Evolutionary conservation across 352 stramenopile genomes (phyloP).

Genomic region (Globisporangium solare): DNA sequence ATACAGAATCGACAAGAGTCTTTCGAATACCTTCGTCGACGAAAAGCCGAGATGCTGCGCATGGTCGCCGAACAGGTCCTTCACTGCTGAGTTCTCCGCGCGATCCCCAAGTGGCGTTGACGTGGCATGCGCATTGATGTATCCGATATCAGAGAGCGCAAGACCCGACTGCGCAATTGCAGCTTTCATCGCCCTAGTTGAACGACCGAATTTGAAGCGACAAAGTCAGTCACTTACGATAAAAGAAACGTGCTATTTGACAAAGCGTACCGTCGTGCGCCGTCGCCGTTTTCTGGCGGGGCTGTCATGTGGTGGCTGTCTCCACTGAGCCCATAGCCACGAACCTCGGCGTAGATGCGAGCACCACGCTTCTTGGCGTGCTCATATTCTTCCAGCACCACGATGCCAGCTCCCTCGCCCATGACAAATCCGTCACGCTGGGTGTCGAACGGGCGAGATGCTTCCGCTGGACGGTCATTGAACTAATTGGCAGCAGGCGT

Average conservation of each 20-base stretch:
- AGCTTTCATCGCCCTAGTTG: slow-evolving; percentile 85
- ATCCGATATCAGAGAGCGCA: slow-evolving; percentile 87
- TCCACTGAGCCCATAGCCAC: slow-evolving; percentile 93
- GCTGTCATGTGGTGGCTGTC: slow-evolving; percentile 95
- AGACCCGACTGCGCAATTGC: slow-evolving; percentile 82
- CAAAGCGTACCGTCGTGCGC: slow-evolving; percentile 35
- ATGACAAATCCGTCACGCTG: slow-evolving; percentile 97
- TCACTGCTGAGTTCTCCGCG: slow-evolving; percentile 91
- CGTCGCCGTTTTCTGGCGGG: slow-evolving; percentile 60
- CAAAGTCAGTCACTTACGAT: slow-evolving; percentile 14
- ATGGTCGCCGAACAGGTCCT: slow-evolving; percentile 71
- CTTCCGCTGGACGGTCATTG: slow-evolving; percentile 89
- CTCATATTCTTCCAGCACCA: slow-evolving; percentile 84
- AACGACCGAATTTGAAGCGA: too few relatives aligned
- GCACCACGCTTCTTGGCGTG: slow-evolving; percentile 91
- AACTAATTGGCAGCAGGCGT: slow-evolving; percentile 42
- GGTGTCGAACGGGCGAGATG: slow-evolving; percentile 94
- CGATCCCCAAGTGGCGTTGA: slow-evolving; percentile 97
- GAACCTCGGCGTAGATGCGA: slow-evolving; percentile 93
- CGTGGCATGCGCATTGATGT: slow-evolving; percentile 98
- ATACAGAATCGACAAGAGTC: too few relatives aligned
- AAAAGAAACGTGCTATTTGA: slow-evolving; percentile 24
- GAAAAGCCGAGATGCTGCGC: slow-evolving; percentile 58
- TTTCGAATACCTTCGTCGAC: slow-evolving; percentile 63
- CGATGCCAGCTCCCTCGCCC: slow-evolving; percentile 74